These are phyloP conservation scores for Yamadazyma nakazawae DNA, from an alignment of 805 yeast genomes.

Conservation along the genomic window DNA sequence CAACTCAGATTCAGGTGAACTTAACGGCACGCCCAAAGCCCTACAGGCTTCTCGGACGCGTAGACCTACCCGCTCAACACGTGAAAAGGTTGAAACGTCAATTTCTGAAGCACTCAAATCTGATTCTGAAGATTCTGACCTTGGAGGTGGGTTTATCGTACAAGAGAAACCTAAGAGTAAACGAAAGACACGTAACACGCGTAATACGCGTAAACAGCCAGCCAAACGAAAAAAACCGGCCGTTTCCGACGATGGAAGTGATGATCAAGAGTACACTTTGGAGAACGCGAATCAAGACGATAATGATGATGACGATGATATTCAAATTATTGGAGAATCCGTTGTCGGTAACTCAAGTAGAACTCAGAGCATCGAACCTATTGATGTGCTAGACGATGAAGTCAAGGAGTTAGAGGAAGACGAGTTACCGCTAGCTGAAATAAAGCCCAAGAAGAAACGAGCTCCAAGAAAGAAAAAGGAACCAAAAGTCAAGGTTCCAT, in stretches of 20 bases:
- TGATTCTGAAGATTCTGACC: constrained; percentile 12
- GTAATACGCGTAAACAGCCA: constrained; percentile 14
- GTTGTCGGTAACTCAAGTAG: background rate
- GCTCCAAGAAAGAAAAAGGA: constrained; percentile 16
- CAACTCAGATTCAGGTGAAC: constrained; percentile 34
- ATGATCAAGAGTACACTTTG: constrained; percentile 18
- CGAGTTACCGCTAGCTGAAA: constrained; percentile 23
- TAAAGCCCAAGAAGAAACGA: constrained; percentile 8
- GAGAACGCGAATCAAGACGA: constrained; percentile 17
- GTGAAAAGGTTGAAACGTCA: background rate
- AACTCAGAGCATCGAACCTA: background rate
- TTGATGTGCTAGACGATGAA: background rate
- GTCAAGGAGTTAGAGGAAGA: constrained; percentile 10
- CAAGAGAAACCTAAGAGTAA: background rate
- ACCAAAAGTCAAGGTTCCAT: constrained; percentile 58
- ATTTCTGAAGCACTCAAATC: constrained; percentile 13
- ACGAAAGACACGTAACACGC: constrained; percentile 12
- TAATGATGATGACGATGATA: constrained; percentile 31
- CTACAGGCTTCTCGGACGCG: constrained; percentile 15
- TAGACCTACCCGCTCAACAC: constrained; percentile 10
- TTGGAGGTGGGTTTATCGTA: constrained; percentile 8
- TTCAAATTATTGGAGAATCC: constrained; percentile 2
- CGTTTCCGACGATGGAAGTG: constrained; percentile 17
- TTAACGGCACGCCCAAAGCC: constrained; percentile 11
- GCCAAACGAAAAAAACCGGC: constrained; percentile 8